Evolutionary conservation across 768 basidiomycete genomes (phyloP).

Genomic region (Hemileccinum rubropunctum): DNA sequence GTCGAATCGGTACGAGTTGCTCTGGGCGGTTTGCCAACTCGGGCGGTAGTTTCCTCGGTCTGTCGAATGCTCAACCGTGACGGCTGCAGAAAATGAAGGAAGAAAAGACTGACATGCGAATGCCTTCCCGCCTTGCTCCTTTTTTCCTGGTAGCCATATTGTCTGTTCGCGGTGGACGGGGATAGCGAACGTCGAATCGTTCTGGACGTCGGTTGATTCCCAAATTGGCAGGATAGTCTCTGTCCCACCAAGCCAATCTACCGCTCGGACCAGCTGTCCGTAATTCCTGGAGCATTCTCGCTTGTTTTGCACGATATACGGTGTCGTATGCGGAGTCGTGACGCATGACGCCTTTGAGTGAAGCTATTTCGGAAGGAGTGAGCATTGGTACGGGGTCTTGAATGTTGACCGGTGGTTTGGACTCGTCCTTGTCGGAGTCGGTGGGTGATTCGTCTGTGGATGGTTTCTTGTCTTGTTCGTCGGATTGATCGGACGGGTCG

Average conservation of each 20-base stretch:
- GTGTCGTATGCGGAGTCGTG: slow-evolving; percentile 47
- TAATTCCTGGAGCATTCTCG: slow-evolving; percentile 51
- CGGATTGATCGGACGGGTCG: slow-evolving; percentile 14
- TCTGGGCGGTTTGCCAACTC: slow-evolving; percentile 67
- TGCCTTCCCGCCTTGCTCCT: slow-evolving; percentile 59
- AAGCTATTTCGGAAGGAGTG: slow-evolving; percentile 29
- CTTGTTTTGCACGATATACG: slow-evolving; percentile 46
- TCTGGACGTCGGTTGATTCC: slow-evolving; percentile 29
- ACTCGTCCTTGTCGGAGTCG: slow-evolving; percentile 24
- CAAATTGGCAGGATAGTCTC: slow-evolving; percentile 40
- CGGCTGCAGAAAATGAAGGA: not conserved
- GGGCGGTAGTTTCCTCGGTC: slow-evolving; percentile 57
- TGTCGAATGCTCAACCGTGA: slow-evolving; percentile 24
- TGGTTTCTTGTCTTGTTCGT: slow-evolving; percentile 26
- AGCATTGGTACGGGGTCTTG: slow-evolving; percentile 29
- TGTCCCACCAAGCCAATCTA: slow-evolving; percentile 62
- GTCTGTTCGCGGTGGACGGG: slow-evolving; percentile 41
- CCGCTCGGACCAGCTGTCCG: slow-evolving; percentile 42
- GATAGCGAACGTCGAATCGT: slow-evolving; percentile 56
- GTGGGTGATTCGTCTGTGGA: not conserved
- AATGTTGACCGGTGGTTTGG: slow-evolving; percentile 10
- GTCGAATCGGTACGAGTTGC: slow-evolving; percentile 87
- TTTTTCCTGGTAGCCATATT: slow-evolving; percentile 43
- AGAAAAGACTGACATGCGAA: slow-evolving; percentile 63
- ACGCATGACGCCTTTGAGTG: slow-evolving; percentile 36